Evolutionary conservation across 495 filamentous ascomycete genomes (phyloP), one percentile per base, ranked within the genome.

Genomic region (Neurospora sp.): DNA sequence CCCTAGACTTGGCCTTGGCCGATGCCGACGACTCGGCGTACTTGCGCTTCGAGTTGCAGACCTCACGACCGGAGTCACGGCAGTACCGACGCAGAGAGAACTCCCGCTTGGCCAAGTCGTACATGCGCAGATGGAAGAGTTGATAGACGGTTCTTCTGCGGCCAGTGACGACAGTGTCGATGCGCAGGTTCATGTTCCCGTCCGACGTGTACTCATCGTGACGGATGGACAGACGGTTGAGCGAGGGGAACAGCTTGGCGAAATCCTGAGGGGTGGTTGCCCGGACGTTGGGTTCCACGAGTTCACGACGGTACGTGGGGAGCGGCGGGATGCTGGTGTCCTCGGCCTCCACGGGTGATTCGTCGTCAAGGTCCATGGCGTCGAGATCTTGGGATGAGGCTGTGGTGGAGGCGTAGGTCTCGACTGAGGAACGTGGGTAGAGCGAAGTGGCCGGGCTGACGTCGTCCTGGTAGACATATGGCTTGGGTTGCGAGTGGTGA

Each of bases 161-260:
- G 14, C 86, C 85, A 68, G 81, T 82, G 48, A 93, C 88, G 71
- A 91, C 85, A 18, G 94, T 94, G 79, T 98, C 94, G 69, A 99
- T 87, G 53, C 94, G 90, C 71, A 99, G 86, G 79, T 98, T 97
- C 96, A 98, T 97, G 85, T 98, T 97, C 22, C 96, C 95, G 81
- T 99, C 96, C 20, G 91, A 80, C 4, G 96, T 97, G 42, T 92
- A 87, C 82, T 97, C 94, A 78, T 99, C 96, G 77, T 99, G 96
- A 59, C 91, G 89, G 77, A 99, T 96, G 48, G 87, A 87, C 39
- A 99, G 83, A 68, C 91, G 88, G 76, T 93, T 88, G 40, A 90
- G 85, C 10, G 95, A 95, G 12, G 96, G 95, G 80, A 97, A 99
- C 75, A 94, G 87, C 73, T 90, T 87, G 44, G 92, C 92, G 79